phyloP scores from a whole-genome alignment of 139 green algal genomes.

The Desmodesmus armatus region DNA sequence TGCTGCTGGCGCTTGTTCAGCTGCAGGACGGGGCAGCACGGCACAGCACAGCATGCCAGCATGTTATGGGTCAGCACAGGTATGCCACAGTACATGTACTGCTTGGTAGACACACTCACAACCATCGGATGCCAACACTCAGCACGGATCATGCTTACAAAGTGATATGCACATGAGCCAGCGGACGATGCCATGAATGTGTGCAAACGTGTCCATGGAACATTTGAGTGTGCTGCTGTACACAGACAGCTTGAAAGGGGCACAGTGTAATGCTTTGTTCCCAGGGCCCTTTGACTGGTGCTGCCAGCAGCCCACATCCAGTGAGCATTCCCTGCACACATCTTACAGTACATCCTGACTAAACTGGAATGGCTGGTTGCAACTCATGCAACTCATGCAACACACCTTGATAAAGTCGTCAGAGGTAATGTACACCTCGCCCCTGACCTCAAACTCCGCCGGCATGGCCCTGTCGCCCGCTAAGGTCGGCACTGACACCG shows the following conservation, averaged over 20 bases:
- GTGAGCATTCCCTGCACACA: no score
- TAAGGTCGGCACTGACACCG: neutral
- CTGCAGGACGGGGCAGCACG: neutral
- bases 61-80: neutral
- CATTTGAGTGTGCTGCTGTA: no score
- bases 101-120: no score
- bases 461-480: neutral
- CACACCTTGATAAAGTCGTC: conserved; percentile 56
- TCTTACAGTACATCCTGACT: neutral
- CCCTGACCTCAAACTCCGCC: conserved; percentile 60
- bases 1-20: conserved; percentile 48
- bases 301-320: no score
- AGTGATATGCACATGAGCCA: no score
- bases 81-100: neutral
- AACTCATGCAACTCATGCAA: neutral
- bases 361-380: neutral
- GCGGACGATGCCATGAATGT: no score
- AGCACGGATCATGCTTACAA: neutral
- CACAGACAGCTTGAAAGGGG: no score
- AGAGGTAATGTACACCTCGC: conserved; percentile 64
- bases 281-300: no score
- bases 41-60: no score
- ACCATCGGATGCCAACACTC: neutral
- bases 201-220: no score
- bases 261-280: no score